Conservation (phyloP, 176 grass and related monocot genomes). For the Stipa capillata region DNA sequence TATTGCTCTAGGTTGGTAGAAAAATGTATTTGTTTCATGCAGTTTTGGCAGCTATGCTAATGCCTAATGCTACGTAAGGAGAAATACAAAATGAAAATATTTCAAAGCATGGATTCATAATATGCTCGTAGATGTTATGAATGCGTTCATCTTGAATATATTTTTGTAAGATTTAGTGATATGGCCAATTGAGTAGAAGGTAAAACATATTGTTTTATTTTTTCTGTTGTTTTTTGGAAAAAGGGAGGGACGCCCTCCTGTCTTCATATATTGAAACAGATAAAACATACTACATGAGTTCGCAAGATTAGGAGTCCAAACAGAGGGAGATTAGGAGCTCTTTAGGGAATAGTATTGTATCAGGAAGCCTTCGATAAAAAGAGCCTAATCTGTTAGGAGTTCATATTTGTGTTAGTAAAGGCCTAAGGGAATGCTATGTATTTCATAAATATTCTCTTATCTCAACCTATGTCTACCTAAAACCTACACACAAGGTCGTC, state of each 20-base stretch:
- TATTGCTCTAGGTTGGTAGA: constrained; percentile 2
- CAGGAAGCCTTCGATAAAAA: background rate
- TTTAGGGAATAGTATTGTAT: background rate
- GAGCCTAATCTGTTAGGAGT: background rate
- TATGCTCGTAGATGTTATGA: background rate
- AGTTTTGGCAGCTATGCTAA: background rate
- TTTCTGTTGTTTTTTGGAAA: background rate
- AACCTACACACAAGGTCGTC: too few species aligned
- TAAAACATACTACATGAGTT: background rate
- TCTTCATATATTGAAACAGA: too few species aligned
- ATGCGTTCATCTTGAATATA: background rate
- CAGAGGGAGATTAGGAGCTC: background rate
- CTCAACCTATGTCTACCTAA: background rate
- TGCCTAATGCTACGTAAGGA: background rate
- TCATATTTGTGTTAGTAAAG: background rate
- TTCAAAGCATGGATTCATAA: background rate
- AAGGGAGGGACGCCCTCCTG: too few species aligned
- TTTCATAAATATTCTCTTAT: background rate
- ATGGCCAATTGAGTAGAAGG: background rate
- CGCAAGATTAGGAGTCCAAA: background rate
- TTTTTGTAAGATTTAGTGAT: background rate
- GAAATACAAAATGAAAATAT: background rate
- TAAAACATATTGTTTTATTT: background rate
- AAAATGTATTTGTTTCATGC: background rate
- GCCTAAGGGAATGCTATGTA: background rate